phyloP scores from a whole-genome alignment of 2,329 filamentous ascomycete genomes.

The Fusarium torulosum region DNA sequence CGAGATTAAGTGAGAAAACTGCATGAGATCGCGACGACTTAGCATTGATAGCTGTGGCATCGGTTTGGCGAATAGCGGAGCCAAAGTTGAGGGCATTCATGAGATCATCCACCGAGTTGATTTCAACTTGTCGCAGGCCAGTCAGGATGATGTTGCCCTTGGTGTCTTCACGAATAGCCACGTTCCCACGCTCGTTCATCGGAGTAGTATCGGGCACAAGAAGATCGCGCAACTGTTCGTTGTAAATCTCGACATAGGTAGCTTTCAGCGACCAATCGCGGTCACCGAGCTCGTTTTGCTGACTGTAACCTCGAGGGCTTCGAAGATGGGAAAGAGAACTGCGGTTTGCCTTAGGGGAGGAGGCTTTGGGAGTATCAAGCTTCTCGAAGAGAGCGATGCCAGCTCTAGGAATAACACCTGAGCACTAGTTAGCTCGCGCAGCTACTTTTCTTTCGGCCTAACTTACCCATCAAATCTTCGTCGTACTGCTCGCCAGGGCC shows the following conservation, averaged over 20 bases:
- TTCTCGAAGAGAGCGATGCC: constrained; percentile 89
- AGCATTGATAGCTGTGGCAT: constrained; percentile 96
- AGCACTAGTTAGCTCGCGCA: constrained; percentile 14
- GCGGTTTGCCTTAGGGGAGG: constrained; percentile 64
- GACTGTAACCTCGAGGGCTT: constrained; percentile 78
- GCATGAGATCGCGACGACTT: constrained; percentile 98
- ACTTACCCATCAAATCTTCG: constrained; percentile 80
- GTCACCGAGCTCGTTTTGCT: constrained; percentile 66
- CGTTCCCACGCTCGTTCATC: constrained; percentile 76
- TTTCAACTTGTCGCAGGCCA: constrained; percentile 86
- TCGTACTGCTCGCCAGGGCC: constrained; percentile 83
- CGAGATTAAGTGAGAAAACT: constrained; percentile 93
- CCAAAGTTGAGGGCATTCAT: constrained; percentile 91
- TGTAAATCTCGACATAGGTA: constrained; percentile 98
- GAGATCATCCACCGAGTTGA: constrained; percentile 92
- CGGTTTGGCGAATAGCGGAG: constrained; percentile 93
- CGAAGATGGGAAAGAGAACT: constrained; percentile 82
- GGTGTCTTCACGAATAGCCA: constrained; percentile 93
- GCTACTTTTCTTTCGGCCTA: background rate
- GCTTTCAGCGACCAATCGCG: constrained; percentile 93
- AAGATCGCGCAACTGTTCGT: constrained; percentile 93
- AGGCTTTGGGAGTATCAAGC: constrained; percentile 69
- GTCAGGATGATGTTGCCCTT: constrained; percentile 96
- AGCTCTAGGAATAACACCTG: constrained; percentile 95
- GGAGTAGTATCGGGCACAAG: constrained; percentile 82